Base-by-base conservation (phyloP, 1,139 yeast genomes). In the Candida tetrigidarum region DNA sequence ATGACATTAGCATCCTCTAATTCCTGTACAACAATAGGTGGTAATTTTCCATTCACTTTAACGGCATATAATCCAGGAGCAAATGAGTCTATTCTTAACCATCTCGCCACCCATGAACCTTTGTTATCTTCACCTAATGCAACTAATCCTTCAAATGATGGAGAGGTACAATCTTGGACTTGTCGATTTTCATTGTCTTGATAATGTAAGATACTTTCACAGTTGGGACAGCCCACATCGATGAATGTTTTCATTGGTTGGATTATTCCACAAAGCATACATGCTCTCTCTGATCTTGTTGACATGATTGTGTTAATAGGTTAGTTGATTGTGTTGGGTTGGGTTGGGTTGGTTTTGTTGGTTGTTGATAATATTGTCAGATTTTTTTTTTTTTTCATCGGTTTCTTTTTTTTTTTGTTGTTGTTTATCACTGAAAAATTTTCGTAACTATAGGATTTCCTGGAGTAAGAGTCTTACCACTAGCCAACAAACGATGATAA, bases 221-320 rank as follows among this genome's bases (percentile, higher is more conserved):
- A 93, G 70, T 93, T 93, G n/a, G 99, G 99, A 66, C 99, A 93
- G 9, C 98, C 98, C 19, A 81, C 80, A 45, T 83, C 83, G 42
- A 87, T 81, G 62, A 92, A 93, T 58, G 81, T 80, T 54, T 75
- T 74, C 64, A 83, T 78, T 9, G 93, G 81, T 60, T 89, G 96
- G 49, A 93, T 88, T 49, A 92, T 79, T 7, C 97, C 99, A 67
- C 99, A 93, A 49, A 93, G 79, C 97, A 93, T 89, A 63, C 99
- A 93, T 19, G 99, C 99, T 75, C 99, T 81, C 56, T 93, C 96
- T 23, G 87, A 76, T 67, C 84, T 77, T 27, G 80, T 69, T 14
- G 84, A 79, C 85, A 80, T 78, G 12, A n/a, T 28, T 14, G 15
- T 28, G 18, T 9, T 28, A 6, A 15, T 14, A 19, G 11, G 9